These are phyloP conservation scores for Pugionium dolabratum DNA, from an alignment of 345 rosid species.

Conservation along the genomic window DNA sequence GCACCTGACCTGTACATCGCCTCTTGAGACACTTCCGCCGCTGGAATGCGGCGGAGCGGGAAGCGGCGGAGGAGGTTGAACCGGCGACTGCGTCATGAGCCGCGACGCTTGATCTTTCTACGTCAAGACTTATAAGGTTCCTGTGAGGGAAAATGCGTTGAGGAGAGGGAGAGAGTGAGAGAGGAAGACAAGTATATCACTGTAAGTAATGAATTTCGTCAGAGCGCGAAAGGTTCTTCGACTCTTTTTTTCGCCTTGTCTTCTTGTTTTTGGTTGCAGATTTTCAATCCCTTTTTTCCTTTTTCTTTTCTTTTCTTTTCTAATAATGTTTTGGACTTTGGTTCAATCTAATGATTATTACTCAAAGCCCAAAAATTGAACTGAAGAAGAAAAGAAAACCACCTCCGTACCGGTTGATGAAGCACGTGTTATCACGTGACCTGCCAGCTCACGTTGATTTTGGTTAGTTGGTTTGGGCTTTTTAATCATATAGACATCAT, in stretches of 20 bases:
- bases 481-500: background rate
- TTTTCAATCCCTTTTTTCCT: constrained; percentile 9
- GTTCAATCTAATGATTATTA: background rate
- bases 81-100: constrained; percentile 72
- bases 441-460: constrained; percentile 21
- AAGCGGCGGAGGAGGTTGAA: constrained; percentile 51
- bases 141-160: constrained; percentile 7
- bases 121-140: constrained; percentile 7
- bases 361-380: background rate
- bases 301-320: background rate
- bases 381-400: background rate
- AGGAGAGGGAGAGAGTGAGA: constrained; percentile 12
- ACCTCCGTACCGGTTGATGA: constrained; percentile 30
- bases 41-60: constrained; percentile 45
- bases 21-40: constrained; percentile 38
- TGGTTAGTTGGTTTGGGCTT: constrained; percentile 19
- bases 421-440: constrained; percentile 35
- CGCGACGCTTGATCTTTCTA: constrained; percentile 16
- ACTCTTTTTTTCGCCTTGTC: constrained; percentile 22
- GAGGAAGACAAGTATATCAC: constrained; percentile 29
- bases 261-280: constrained; percentile 37
- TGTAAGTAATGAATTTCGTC: constrained; percentile 40
- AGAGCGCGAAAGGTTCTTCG: constrained; percentile 46
- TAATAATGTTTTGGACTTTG: background rate
- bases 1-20: constrained; percentile 87